Percentiles rank a stretch among this genome's conserved stretches.
phyloP scores from a whole-genome alignment of 208 protist species.

The Balamuthia mandrillaris region DNA sequence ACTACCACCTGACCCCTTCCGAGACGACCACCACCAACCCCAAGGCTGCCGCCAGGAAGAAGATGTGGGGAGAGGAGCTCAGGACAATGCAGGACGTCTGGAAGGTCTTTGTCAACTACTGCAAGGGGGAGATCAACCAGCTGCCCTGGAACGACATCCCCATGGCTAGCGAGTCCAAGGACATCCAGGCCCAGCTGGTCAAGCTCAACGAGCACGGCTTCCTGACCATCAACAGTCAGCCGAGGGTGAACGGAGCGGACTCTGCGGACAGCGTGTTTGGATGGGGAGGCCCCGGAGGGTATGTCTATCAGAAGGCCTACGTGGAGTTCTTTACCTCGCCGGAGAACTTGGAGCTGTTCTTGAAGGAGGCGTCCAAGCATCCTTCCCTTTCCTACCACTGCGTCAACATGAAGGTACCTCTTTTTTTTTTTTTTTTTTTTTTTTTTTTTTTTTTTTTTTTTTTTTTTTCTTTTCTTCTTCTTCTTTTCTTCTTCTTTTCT shows the following conservation, averaged over 20 bases:
- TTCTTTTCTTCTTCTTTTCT: too few species aligned
- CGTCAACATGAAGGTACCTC: conserved; percentile 57
- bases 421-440: too few species aligned
- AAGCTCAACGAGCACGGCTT: conserved; percentile 81
- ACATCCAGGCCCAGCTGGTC: conserved; percentile 72
- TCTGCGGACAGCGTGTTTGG: conserved; percentile 76
- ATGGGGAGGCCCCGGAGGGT: conserved; percentile 68
- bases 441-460: too few species aligned
- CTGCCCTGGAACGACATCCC: conserved; percentile 76
- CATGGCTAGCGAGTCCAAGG: conserved; percentile 67
- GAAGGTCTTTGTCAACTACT: conserved; percentile 70
- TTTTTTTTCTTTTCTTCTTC: too few species aligned
- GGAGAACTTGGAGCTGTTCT: conserved; percentile 33
- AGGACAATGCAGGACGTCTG: conserved; percentile 46
- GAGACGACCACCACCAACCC: neutral
- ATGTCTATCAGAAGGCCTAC: conserved; percentile 79
- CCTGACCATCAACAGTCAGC: conserved; percentile 89
- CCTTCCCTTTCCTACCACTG: conserved; percentile 66
- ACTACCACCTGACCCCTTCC: conserved; percentile 68
- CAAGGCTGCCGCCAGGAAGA: too few species aligned
- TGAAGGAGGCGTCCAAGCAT: conserved; percentile 55
- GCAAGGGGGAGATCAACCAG: conserved; percentile 56
- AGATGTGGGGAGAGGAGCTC: conserved; percentile 41
- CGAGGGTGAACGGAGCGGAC: conserved; percentile 77
- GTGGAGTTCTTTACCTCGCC: conserved; percentile 75